These are phyloP conservation scores for Aspergillus sp. DNA, from an alignment of 2,329 filamentous ascomycete genomes.

Conservation along the genomic window DNA sequence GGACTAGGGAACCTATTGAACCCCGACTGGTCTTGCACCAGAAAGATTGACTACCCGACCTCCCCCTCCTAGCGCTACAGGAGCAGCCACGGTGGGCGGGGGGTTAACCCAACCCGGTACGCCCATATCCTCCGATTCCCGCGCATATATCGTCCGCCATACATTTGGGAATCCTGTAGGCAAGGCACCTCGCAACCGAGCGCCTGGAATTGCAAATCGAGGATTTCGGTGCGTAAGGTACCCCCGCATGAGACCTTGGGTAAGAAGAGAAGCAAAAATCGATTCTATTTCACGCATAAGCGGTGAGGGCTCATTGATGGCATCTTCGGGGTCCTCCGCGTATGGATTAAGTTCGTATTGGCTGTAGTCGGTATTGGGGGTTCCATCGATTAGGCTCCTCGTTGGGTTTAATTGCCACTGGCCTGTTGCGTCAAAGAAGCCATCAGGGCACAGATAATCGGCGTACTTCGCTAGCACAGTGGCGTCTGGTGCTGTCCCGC, in stretches of 20 bases:
- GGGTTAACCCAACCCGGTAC: conserved; percentile 76
- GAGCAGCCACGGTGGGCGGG: conserved; percentile 19
- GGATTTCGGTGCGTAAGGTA: conserved; percentile 78
- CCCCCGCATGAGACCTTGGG: conserved; percentile 80
- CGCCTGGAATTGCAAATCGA: conserved; percentile 81
- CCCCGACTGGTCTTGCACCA: conserved; percentile 58
- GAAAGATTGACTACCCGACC: conserved; percentile 63
- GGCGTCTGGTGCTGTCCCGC: conserved; percentile 15
- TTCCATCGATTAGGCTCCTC: conserved; percentile 32
- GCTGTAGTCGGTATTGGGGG: conserved; percentile 38
- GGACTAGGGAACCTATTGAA: conserved; percentile 25
- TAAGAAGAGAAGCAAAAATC: conserved; percentile 74
- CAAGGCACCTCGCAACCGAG: conserved; percentile 49
- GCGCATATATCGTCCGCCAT: conserved; percentile 69
- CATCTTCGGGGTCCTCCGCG: conserved; percentile 36
- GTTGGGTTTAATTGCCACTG: conserved; percentile 31
- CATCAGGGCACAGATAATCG: conserved; percentile 41
- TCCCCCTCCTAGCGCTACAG: conserved; percentile 37
- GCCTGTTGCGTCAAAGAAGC: conserved; percentile 41
- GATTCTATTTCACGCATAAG: conserved; percentile 71
- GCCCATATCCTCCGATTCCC: conserved; percentile 63
- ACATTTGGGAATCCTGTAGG: conserved; percentile 69
- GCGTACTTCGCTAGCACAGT: conserved; percentile 34
- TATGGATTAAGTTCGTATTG: conserved; percentile 63
- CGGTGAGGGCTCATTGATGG: conserved; percentile 45